A percentile compares a stretch with the other conserved stretches of the same genome.
These are phyloP conservation scores for Ambrosia trifida DNA, from an alignment of 129 eudicot genomes.

Conservation along the genomic window DNA sequence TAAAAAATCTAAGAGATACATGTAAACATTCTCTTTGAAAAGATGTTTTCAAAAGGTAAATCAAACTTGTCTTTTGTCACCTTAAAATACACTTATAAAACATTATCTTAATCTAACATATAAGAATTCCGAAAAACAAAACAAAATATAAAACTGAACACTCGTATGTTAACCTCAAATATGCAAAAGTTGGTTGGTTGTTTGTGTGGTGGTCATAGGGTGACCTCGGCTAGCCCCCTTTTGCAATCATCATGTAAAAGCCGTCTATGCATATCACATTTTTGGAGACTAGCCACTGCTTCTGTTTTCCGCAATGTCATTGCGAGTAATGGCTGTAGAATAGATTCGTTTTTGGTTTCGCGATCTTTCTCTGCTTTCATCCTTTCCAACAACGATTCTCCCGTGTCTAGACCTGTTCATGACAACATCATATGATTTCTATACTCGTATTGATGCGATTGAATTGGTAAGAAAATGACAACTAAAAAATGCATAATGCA, in stretches of 20 bases:
- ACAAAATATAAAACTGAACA: not conserved
- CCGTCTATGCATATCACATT: conserved; percentile 59
- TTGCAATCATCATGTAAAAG: conserved; percentile 48
- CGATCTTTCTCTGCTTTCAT: conserved; percentile 46
- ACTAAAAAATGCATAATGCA: not conserved
- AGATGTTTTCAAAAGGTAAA: too few relatives aligned
- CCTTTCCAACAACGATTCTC: conserved; percentile 57
- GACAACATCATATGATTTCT: not conserved
- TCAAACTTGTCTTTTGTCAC: too few relatives aligned
- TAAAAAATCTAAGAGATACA: too few relatives aligned
- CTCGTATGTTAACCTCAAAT: too few relatives aligned
- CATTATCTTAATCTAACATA: too few relatives aligned
- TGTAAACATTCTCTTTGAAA: too few relatives aligned
- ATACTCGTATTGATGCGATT: not conserved
- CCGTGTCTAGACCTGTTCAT: conserved; percentile 71
- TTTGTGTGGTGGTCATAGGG: conserved; percentile 46
- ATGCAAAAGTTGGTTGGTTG: not conserved
- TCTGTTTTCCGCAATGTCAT: conserved; percentile 26
- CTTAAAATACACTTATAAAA: too few relatives aligned
- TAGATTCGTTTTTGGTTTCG: conserved; percentile 40
- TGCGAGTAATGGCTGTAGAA: conserved; percentile 58
- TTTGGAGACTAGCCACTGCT: conserved; percentile 32
- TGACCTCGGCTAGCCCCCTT: conserved; percentile 30
- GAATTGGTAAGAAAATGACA: not conserved
- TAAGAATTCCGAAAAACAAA: too few relatives aligned